Conservation (phyloP, 306 rosid genomes). For the Begonia peltatifolia region DNA sequence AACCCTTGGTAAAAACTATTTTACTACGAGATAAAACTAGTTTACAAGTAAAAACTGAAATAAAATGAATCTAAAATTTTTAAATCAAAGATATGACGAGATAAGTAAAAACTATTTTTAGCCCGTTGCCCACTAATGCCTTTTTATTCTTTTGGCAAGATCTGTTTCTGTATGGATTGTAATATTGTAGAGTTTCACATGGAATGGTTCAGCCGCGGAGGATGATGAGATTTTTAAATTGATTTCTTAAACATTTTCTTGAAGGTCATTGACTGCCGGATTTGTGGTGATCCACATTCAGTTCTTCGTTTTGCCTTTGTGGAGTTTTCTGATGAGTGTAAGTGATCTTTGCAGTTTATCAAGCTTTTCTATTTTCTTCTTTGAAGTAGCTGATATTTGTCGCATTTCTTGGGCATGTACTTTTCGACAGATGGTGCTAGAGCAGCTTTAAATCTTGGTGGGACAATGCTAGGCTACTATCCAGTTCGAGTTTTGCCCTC, state of each 20-base stretch:
- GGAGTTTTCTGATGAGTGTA: conserved; percentile 89
- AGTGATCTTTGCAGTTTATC: conserved; percentile 16
- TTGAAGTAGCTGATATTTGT: not conserved
- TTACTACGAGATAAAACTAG: too few relatives aligned
- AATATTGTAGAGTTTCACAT: too few relatives aligned
- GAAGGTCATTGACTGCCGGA: conserved; percentile 93
- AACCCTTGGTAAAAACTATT: too few relatives aligned
- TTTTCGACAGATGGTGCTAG: conserved; percentile 71
- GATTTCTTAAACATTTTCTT: conserved; percentile 3
- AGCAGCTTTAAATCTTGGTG: conserved; percentile 77
- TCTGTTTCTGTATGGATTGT: too few relatives aligned
- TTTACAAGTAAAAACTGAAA: too few relatives aligned
- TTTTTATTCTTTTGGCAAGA: too few relatives aligned
- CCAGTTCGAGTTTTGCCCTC: conserved; percentile 95
- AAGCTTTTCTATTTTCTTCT: not conserved
- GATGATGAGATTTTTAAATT: not conserved
- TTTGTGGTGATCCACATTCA: conserved; percentile 96
- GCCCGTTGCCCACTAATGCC: too few relatives aligned
- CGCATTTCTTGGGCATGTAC: conserved; percentile 15
- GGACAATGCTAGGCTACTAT: conserved; percentile 86
- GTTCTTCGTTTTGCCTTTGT: conserved; percentile 98
- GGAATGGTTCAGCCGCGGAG: too few relatives aligned
- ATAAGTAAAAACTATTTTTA: too few relatives aligned
- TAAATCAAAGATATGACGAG: too few relatives aligned
- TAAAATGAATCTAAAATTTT: too few relatives aligned